Evolutionary conservation across 306 rosid genomes (phyloP), one percentile per base, ranked within the genome.

Genomic region (Ormosia semicastrata): DNA sequence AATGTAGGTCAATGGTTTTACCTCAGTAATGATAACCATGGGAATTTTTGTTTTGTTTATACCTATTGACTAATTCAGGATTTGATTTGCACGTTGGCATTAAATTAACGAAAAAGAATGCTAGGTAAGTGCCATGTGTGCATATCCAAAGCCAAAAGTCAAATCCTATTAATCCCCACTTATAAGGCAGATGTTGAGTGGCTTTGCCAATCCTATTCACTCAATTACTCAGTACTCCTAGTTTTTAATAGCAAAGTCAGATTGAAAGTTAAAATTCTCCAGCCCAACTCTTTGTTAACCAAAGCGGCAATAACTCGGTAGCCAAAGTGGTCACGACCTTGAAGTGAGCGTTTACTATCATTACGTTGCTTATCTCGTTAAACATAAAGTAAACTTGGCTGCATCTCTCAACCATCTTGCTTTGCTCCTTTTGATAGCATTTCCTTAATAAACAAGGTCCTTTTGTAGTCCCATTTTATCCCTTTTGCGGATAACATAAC

Each of bases 1-100:
- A 46, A 46, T 34, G 8, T 66, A 46, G 73, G 84, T 84, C 84
- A 79, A 79, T 30, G 77, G 64, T 84, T 53, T 75, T 53, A 74
- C 73, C 54, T 79, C 67, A 70, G 36, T 60, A 7, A 3, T n/a
- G 77, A 73, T 44, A 56, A 44, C 39, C 33, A 39, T 54, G 30
- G 15, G 33, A 37, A 3, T 47, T 79, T 46, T 84, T 8, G 41
- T 70, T 60, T 73, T 39, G 54, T 47, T 59, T 8, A 47, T 32
- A 15, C 8, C 8, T 7, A 24, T 68, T 69, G 82, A 84, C 87
- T 60, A 24, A 24, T 24, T 74, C 17, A 67, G 9, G n/a, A 67
- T 66, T 74, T 24, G 47, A 79, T 67, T 37, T 66, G 43, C 84
- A 67, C 17, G 78, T 75, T 80, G 73, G 15, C 69, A 80, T 74